Percentiles rank a stretch among this genome's conserved stretches.
Evolutionary conservation across 2,329 filamentous ascomycete genomes (phyloP).

Genomic region (Colletotrichum sp.): DNA sequence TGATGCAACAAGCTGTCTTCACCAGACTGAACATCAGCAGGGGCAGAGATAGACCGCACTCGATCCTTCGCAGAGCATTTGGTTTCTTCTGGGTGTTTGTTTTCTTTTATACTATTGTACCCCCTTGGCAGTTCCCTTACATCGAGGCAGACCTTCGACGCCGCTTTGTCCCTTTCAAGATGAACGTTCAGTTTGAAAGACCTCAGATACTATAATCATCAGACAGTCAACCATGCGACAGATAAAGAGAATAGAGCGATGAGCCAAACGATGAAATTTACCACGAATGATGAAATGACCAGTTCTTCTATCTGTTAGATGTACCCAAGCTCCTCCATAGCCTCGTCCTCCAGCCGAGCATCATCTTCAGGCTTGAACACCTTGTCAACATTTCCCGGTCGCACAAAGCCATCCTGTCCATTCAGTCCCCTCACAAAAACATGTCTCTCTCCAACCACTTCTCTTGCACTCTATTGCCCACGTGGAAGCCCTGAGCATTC

Average conservation of each 20-base stretch:
- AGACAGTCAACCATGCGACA: rapidly evolving
- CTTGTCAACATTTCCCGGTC: not conserved
- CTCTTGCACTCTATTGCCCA: not conserved
- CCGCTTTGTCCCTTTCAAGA: not conserved
- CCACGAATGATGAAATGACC: not conserved
- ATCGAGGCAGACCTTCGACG: not conserved
- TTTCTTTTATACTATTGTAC: not conserved
- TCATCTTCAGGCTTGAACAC: not conserved
- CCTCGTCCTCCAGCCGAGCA: not conserved
- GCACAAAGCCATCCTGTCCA: not conserved
- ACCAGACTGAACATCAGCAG: no score
- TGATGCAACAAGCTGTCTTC: not conserved
- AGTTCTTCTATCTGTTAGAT: not conserved
- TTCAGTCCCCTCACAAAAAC: not conserved
- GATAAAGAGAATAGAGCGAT: not conserved
- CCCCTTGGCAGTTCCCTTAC: not conserved
- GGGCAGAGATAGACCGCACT: not conserved
- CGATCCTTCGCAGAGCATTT: not conserved
- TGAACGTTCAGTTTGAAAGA: not conserved
- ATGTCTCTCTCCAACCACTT: not conserved
- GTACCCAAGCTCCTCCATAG: not conserved
- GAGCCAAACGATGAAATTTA: rapidly evolving
- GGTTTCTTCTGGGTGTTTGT: not conserved
- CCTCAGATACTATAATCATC: not conserved
- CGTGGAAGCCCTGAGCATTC: not conserved